phyloP scores from a whole-genome alignment of 139 green algal species.

The Chlorella sp. region DNA sequence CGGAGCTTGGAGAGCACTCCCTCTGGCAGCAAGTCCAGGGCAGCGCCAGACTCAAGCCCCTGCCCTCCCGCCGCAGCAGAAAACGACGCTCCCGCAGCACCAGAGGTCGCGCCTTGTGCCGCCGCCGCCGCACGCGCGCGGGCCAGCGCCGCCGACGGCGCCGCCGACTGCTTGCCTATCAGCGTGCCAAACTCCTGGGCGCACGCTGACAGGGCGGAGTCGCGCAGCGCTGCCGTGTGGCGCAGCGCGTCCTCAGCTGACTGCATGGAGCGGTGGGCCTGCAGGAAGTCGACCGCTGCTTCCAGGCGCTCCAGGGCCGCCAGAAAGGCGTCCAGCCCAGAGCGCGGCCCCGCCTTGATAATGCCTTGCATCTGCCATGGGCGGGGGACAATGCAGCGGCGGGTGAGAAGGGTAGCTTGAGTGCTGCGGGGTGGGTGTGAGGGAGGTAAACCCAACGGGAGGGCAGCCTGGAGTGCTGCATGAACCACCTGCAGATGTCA shows the following conservation, averaged over 20 bases:
- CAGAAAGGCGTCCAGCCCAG: slow-evolving; percentile 43
- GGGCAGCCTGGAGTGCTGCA: not conserved
- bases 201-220: slow-evolving; percentile 24
- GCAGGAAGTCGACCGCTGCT: slow-evolving; percentile 42
- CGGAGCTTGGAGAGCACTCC: slow-evolving; percentile 6
- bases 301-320: slow-evolving; percentile 40
- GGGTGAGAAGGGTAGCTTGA: no score
- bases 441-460: no score
- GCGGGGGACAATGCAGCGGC: not conserved
- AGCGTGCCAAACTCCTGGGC: slow-evolving; percentile 37
- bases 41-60: not conserved
- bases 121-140: not conserved
- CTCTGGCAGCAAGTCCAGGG: slow-evolving; percentile 26
- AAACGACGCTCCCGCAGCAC: not conserved
- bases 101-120: not conserved
- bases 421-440: no score
- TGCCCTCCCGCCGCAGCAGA: not conserved
- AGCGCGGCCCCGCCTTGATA: slow-evolving; percentile 46
- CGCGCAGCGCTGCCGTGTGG: slow-evolving; percentile 35
- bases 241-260: slow-evolving; percentile 40
- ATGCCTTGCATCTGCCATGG: not conserved
- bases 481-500: no score
- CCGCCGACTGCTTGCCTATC: slow-evolving; percentile 4
- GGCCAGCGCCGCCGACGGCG: slow-evolving; percentile 19
- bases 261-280: slow-evolving; percentile 47